Evolutionary conservation across 2,329 filamentous ascomycete genomes (phyloP).

Genomic region (Neofusicoccum umdonicola): DNA sequence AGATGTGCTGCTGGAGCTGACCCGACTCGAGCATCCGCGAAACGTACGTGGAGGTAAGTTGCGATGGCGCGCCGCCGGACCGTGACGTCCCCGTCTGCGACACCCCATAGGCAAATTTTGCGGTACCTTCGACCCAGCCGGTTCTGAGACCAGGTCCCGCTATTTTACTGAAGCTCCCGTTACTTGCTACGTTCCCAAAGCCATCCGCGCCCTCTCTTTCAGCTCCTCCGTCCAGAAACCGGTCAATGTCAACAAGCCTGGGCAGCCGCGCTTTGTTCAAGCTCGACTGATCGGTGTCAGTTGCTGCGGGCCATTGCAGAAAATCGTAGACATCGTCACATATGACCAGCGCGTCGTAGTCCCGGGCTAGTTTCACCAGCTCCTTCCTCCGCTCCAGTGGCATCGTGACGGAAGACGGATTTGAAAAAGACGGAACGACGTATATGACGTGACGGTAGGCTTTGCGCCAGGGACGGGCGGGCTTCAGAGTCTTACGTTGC

Average conservation of each 20-base stretch:
- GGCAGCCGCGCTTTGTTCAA: constrained; percentile 55
- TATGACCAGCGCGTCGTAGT: constrained; percentile 78
- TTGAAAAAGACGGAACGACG: constrained; percentile 81
- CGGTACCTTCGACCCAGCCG: constrained; percentile 80
- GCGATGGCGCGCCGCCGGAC: constrained; percentile 60
- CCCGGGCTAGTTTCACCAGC: constrained; percentile 73
- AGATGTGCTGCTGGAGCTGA: constrained; percentile 54
- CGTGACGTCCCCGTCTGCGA: constrained; percentile 59
- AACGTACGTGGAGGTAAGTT: constrained; percentile 58
- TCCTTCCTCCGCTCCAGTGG: constrained; percentile 62
- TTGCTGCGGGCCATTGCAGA: constrained; percentile 68
- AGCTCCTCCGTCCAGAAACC: constrained; percentile 60
- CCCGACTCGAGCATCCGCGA: constrained; percentile 53
- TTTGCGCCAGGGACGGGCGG: constrained; percentile 62
- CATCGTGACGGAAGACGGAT: constrained; percentile 84
- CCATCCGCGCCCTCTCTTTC: constrained; percentile 47
- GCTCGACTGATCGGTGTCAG: constrained; percentile 24
- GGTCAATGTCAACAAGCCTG: constrained; percentile 76
- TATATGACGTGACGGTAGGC: constrained; percentile 88
- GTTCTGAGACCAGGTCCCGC: constrained; percentile 76
- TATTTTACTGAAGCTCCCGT: constrained; percentile 89
- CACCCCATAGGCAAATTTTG: constrained; percentile 59
- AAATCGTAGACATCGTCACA: constrained; percentile 95
- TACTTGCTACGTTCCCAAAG: constrained; percentile 81
- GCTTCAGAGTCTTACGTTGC: constrained; percentile 53